These are phyloP conservation scores for Cardiospermum halicacabum DNA, from an alignment of 345 rosid species.

Conservation along the genomic window DNA sequence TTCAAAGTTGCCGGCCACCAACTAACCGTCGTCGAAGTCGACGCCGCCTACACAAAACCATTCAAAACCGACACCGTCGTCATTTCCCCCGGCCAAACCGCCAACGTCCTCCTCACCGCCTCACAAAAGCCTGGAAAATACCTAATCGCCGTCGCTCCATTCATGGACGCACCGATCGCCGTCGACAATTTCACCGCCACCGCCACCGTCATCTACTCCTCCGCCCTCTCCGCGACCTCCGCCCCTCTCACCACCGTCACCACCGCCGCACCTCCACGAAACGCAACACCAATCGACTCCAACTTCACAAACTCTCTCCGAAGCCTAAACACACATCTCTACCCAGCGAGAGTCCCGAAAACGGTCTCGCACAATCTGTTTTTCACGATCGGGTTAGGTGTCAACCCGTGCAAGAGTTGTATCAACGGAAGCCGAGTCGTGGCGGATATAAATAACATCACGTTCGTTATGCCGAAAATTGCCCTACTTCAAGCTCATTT, in stretches of 20 bases:
- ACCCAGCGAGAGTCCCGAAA: constrained; percentile 65
- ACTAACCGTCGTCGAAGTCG: constrained; percentile 83
- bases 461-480: constrained; percentile 64
- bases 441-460: constrained; percentile 67
- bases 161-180: constrained; percentile 64
- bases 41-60: constrained; percentile 72
- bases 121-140: constrained; percentile 43
- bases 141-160: constrained; percentile 61
- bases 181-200: constrained; percentile 72
- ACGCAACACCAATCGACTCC: constrained; percentile 60
- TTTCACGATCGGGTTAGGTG: constrained; percentile 67
- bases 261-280: constrained; percentile 44
- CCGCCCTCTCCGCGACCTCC: constrained; percentile 37
- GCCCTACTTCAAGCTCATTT: constrained; percentile 75
- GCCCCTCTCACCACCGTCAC: constrained; percentile 29
- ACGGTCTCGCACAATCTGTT: constrained; percentile 56
- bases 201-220: constrained; percentile 59
- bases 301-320: constrained; percentile 41
- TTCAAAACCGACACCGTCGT: constrained; percentile 60
- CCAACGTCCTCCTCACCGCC: constrained; percentile 55
- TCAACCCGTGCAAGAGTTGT: constrained; percentile 68
- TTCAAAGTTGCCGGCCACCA: constrained; percentile 78
- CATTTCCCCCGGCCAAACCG: constrained; percentile 81
- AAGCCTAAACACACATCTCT: constrained; percentile 58
- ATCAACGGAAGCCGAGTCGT: constrained; percentile 54